Base-by-base conservation (phyloP, 495 filamentous ascomycete genomes). In the Durotheca rogersii region DNA sequence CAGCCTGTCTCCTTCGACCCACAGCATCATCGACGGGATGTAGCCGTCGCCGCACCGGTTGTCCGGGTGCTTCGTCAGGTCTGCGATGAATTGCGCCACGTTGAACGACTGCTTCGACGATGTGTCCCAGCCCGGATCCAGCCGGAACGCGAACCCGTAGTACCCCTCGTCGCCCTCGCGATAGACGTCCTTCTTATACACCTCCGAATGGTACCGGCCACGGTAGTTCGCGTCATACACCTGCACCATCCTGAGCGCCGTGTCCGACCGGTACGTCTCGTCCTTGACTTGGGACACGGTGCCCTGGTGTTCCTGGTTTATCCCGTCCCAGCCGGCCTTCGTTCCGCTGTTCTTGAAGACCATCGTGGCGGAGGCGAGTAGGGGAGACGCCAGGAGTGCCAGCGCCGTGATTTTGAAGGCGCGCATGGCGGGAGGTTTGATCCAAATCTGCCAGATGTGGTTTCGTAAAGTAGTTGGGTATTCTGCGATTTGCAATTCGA, bases 111-210 rank as follows among this genome's bases (percentile, higher is more conserved):
- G 76, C 0, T 64, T 58, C 6, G 65, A 62, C 4, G 51, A 47
- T 38, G 71, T 72, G 43, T 79, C 60, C 77, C 77, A 81, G 49
- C 58, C 39, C 7, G 71, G 43, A 21, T 68, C 59, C 6, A 80
- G 65, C n/a, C 74, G 67, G 63, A 80, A 80, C 9, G 64, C 59
- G 53, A 81, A 79, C 42, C 77, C 76, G 63, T 81, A 81, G 64
- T 72, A 76, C 5, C 71, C 73, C 4, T 64, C 67, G 38, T 79
- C 71, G 53, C 74, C 75, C 25, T 63, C 68, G 32, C 62, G 62
- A 51, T 79, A 79, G 15, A 65, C 74, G 47, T 71, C 60, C 41
- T 64, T 53, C 29, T 72, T 65, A 34, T 60, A 62, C 10, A 71
- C 70, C 49, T 81, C 77, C 16, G 77, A 75, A 61, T 81, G 77